Percentiles rank a stretch among this genome's conserved stretches.
Conservation (phyloP, 257 asterid genomes). For the Vinca minor region DNA sequence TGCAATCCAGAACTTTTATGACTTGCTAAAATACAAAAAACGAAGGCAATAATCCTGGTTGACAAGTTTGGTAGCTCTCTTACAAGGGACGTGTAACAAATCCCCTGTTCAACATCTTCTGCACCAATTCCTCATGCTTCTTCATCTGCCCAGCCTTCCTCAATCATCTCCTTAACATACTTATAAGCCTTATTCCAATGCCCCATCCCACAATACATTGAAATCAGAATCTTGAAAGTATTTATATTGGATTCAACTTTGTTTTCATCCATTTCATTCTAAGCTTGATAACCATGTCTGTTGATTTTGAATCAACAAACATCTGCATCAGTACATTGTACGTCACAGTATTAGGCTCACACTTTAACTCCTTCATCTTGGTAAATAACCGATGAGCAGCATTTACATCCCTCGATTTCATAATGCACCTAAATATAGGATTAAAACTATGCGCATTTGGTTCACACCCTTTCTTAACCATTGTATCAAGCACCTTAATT, state of each 20-base stretch:
- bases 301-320: conserved; percentile 65
- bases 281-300: conserved; percentile 80
- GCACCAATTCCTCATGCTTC: conserved; percentile 79
- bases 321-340: conserved; percentile 77
- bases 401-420: conserved; percentile 58
- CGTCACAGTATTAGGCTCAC: conserved; percentile 60
- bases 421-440: conserved; percentile 70
- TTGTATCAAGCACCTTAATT: conserved; percentile 51
- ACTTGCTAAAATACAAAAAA: neutral
- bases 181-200: conserved; percentile 84
- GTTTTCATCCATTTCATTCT: conserved; percentile 68
- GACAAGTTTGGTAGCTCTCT: neutral
- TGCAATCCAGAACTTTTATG: neutral
- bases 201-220: conserved; percentile 72
- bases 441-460: conserved; percentile 60
- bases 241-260: conserved; percentile 78
- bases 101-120: conserved; percentile 70
- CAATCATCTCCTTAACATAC: conserved; percentile 69
- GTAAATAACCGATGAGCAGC: conserved; percentile 64
- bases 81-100: conserved; percentile 38
- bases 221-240: conserved; percentile 55
- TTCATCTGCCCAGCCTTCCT: conserved; percentile 78
- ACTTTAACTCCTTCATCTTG: conserved; percentile 65
- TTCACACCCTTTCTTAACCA: conserved; percentile 59
- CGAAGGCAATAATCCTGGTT: neutral